Base-by-base conservation (phyloP, 768 basidiomycete genomes). In the Paxillus involutus region DNA sequence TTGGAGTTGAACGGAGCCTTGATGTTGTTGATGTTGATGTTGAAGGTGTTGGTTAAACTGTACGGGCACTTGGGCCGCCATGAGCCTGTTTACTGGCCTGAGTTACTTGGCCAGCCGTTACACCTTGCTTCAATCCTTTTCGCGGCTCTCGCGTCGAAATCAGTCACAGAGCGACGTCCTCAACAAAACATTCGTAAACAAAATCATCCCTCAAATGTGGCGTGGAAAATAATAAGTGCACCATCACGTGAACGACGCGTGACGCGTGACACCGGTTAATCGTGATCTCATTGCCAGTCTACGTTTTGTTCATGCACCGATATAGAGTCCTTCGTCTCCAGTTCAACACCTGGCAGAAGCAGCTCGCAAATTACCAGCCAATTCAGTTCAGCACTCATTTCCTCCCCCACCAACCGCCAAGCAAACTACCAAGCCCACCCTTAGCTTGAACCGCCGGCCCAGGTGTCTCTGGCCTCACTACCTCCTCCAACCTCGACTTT, bases 391-490 rank as follows among this genome's bases (percentile, higher is more conserved):
- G 26, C 35, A 35, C 47, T 50, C 56, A 73, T 49, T 45, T 61
- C 46, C 68, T 57, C 1, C 88, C 88, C 91, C 90, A 92, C 91
- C 91, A 93, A 4, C 89, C 90, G 24, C 90, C 90, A 24, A 93
- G 72, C 52, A 92, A 65, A 53, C 80, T 79, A 51, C 84, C 77
- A 48, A 92, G 71, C 3, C 89, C 87, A 24, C 85, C 79, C 17
- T 71, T 71, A 21, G 71, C 62, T 11, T 78, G 72, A 4, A 71
- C 70, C 6, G 69, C 63, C 3, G 80, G 76, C 53, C 83, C 80
- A 1, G 82, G 83, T 6, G 83, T 81, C 47, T 71, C 68, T 2
- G 61, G 45, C 6, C 81, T 68, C 44, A 70, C 72, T 9, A 72
- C 75, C 53, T 82, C 85, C 63, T 84, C 85, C 16, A 78, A 71